Evolutionary conservation across 2,329 filamentous ascomycete genomes (phyloP).

Genomic region (Colletotrichum tropicale): DNA sequence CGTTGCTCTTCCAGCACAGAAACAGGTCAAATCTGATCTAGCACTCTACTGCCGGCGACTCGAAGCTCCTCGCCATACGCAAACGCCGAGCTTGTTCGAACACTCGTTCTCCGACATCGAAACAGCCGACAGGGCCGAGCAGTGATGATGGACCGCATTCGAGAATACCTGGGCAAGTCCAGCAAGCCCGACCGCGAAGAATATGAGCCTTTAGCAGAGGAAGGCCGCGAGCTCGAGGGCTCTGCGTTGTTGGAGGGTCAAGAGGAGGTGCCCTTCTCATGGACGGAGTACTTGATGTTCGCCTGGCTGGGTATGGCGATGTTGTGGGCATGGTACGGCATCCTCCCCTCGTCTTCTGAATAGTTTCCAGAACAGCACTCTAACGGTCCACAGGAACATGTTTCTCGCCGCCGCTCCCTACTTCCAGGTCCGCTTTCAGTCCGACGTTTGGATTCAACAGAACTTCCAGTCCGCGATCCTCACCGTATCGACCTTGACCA

Average conservation of each 20-base stretch:
- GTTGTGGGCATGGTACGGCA: constrained; percentile 91
- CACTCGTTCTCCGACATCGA: neutral
- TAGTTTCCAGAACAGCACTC: neutral
- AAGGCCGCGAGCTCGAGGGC: constrained; percentile 29
- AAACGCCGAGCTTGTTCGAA: neutral
- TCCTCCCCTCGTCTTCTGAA: neutral
- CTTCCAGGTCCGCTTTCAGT: constrained; percentile 81
- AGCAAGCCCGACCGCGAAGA: constrained; percentile 18
- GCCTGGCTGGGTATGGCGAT: constrained; percentile 86
- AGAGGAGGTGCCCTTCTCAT: constrained; percentile 70
- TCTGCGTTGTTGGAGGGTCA: constrained; percentile 32
- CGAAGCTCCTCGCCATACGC: neutral
- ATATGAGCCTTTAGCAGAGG: constrained; percentile 29
- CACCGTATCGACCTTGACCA: constrained; percentile 84
- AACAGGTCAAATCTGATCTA: neutral
- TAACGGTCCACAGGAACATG: constrained; percentile 77
- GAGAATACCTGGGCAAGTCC: constrained; percentile 5
- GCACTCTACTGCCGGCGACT: neutral
- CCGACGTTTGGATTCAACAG: constrained; percentile 71
- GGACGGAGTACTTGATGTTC: constrained; percentile 87
- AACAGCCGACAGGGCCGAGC: neutral
- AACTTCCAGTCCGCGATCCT: constrained; percentile 93
- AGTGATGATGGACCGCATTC: constrained; percentile 17
- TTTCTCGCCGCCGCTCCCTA: constrained; percentile 95
- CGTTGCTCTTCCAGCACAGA: neutral